Conservation (phyloP, 2,329 filamentous ascomycete species). For the Tolypocladium endophyticum region DNA sequence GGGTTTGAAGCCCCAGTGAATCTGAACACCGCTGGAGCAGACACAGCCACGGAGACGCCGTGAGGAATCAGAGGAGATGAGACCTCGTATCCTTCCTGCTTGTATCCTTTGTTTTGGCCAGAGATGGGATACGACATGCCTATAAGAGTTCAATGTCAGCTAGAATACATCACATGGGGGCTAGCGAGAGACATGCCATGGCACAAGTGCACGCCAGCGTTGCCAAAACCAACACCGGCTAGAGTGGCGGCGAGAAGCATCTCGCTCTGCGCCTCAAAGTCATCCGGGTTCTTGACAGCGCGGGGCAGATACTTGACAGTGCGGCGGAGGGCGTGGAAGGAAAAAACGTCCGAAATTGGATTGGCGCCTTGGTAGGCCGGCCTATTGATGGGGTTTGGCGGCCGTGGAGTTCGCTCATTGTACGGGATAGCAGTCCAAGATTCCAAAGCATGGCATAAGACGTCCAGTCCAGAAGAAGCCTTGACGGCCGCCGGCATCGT, state of each 20-base stretch:
- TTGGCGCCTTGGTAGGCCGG: slow-evolving; percentile 97
- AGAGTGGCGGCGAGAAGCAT: slow-evolving; percentile 94
- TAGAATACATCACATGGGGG: not conserved
- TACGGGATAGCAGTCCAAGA: slow-evolving; percentile 98
- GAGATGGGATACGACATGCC: slow-evolving; percentile 98
- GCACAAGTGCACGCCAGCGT: slow-evolving; percentile 82
- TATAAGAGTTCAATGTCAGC: slow-evolving; percentile 14
- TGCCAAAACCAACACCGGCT: slow-evolving; percentile 93
- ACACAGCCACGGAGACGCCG: slow-evolving; percentile 89
- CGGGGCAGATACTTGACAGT: slow-evolving; percentile 91
- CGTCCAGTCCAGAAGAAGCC: slow-evolving; percentile 83
- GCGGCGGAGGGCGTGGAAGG: slow-evolving; percentile 67
- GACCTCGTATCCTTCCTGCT: slow-evolving; percentile 77
- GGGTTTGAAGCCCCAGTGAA: slow-evolving; percentile 91
- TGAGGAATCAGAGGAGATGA: slow-evolving; percentile 78
- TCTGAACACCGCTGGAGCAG: slow-evolving; percentile 83
- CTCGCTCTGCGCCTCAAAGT: slow-evolving; percentile 83
- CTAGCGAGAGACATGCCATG: slow-evolving; percentile 33
- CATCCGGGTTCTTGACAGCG: slow-evolving; percentile 77
- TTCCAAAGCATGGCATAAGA: slow-evolving; percentile 89
- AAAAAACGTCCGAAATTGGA: slow-evolving; percentile 96
- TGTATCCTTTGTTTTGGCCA: slow-evolving; percentile 83
- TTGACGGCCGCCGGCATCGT: slow-evolving; percentile 96
- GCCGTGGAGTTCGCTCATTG: slow-evolving; percentile 72
- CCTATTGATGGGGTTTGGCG: slow-evolving; percentile 77